A percentile compares a stretch with the other conserved stretches of the same genome.
phyloP scores from a whole-genome alignment of 805 yeast genomes.

The Yamadazyma sp. region DNA sequence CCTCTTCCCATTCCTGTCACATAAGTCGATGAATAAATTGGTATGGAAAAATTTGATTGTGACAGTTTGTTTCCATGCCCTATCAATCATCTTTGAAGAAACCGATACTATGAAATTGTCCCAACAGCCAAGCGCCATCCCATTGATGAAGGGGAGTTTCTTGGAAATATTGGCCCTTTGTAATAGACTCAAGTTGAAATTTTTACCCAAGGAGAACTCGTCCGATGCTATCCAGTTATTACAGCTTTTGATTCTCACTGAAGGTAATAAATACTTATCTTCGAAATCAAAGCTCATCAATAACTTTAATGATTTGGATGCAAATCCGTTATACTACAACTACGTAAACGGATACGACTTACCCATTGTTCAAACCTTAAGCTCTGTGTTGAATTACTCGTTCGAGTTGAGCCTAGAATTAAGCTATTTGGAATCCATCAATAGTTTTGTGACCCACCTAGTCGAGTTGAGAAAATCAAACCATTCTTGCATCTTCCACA shows the following conservation, averaged over 20 bases:
- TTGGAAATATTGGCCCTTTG: constrained; percentile 15
- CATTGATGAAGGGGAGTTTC: constrained; percentile 18
- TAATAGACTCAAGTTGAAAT: constrained; percentile 8
- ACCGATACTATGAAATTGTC: constrained; percentile 16
- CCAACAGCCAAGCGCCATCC: constrained; percentile 4
- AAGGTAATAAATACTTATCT: constrained; percentile 12
- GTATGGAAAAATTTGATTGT: constrained; percentile 16
- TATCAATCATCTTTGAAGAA: constrained; percentile 21
- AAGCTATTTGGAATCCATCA: constrained; percentile 18
- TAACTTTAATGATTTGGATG: constrained; percentile 12
- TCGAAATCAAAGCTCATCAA: background rate
- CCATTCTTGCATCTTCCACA: constrained; percentile 17
- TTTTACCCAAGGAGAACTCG: constrained; percentile 11
- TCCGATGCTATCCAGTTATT: constrained; percentile 15
- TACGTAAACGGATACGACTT: constrained; percentile 14
- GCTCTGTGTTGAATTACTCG: constrained; percentile 4
- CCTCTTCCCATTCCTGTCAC: constrained; percentile 4
- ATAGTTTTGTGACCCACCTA: constrained; percentile 14
- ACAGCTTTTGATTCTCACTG: constrained; percentile 14
- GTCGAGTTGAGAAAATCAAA: constrained; percentile 14
- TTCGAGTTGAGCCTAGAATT: background rate
- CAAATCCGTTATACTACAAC: constrained; percentile 14
- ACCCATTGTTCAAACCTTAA: background rate
- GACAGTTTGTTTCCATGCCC: constrained; percentile 16
- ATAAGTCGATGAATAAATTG: constrained; percentile 3